These are phyloP conservation scores for Gamsiella multidivaricata DNA, from an alignment of 192 early-diverging fungal species.

Conservation along the genomic window DNA sequence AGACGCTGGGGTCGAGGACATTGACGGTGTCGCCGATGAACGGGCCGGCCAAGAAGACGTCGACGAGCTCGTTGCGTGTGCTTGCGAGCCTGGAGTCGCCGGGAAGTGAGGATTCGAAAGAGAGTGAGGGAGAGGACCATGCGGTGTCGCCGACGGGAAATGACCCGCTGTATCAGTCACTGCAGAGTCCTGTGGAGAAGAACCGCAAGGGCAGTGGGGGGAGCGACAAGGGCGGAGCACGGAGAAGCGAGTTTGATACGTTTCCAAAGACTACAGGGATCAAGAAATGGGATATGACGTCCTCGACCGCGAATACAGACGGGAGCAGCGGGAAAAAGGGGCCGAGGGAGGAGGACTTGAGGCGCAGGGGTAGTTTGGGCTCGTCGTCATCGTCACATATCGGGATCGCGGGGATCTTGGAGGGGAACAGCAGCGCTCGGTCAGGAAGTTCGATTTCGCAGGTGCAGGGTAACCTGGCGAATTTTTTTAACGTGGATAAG, in stretches of 20 bases:
- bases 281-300: slow-evolving; percentile 2
- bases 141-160: slow-evolving; percentile 14
- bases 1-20: slow-evolving; percentile 14
- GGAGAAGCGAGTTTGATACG: slow-evolving; percentile 17
- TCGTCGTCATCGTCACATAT: slow-evolving; percentile 31
- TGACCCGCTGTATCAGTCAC: slow-evolving; percentile 23
- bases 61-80: slow-evolving; percentile 26
- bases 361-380: background rate
- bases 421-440: slow-evolving; percentile 16
- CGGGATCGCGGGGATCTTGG: slow-evolving; percentile 45
- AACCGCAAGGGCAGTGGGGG: background rate
- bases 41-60: slow-evolving; percentile 34
- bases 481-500: slow-evolving; percentile 19
- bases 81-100: slow-evolving; percentile 33
- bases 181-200: slow-evolving; percentile 1
- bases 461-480: slow-evolving; percentile 36
- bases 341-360: background rate
- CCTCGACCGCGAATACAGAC: background rate
- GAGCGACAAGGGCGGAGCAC: background rate
- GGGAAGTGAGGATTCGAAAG: slow-evolving; percentile 12
- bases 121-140: slow-evolving; percentile 12
- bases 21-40: slow-evolving; percentile 24
- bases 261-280: slow-evolving; percentile 4
- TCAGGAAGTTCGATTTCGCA: slow-evolving; percentile 17
- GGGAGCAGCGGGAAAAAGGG: background rate